Percentiles rank a stretch among this genome's conserved stretches.
These are phyloP conservation scores for Cutaneotrichosporon sp. DNA, from an alignment of 1,284 basidiomycete species.

Conservation along the genomic window DNA sequence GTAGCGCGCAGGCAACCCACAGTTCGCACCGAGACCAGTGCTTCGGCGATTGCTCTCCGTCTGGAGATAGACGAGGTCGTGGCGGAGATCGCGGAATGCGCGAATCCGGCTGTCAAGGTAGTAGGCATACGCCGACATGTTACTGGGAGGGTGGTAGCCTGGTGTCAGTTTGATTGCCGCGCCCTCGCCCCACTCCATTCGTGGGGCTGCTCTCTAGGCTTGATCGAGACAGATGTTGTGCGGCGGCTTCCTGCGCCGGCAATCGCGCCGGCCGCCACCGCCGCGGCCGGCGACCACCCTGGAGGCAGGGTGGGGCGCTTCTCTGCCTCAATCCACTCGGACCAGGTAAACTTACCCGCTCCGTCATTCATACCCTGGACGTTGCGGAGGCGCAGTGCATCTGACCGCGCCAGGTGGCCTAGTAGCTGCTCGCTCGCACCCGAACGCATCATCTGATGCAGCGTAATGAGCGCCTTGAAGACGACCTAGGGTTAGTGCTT, in stretches of 20 bases:
- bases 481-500: conserved; percentile 63
- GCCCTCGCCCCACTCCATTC: conserved; percentile 1
- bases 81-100: conserved; percentile 86
- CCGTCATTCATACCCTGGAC: conserved; percentile 62
- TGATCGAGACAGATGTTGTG: conserved; percentile 1
- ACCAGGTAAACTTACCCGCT: conserved; percentile 11
- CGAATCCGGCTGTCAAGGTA: conserved; percentile 88
- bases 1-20: conserved; percentile 27
- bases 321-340: conserved; percentile 8
- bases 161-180: conserved; percentile 5
- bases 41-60: conserved; percentile 76
- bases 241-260: conserved; percentile 1
- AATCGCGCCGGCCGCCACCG: not conserved
- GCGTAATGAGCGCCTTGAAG: conserved; percentile 92
- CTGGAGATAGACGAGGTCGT: conserved; percentile 88
- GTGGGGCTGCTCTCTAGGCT: not conserved
- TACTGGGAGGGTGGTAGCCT: conserved; percentile 83
- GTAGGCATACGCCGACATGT: conserved; percentile 78
- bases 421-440: conserved; percentile 90
- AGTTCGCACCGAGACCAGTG: conserved; percentile 46
- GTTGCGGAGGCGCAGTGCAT: conserved; percentile 74
- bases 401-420: conserved; percentile 71
- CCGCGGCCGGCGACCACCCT: not conserved
- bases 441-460: conserved; percentile 93
- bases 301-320: conserved; percentile 1